Base-by-base conservation (phyloP, 2,329 filamentous ascomycete species). In the Fusarium burgessii region DNA sequence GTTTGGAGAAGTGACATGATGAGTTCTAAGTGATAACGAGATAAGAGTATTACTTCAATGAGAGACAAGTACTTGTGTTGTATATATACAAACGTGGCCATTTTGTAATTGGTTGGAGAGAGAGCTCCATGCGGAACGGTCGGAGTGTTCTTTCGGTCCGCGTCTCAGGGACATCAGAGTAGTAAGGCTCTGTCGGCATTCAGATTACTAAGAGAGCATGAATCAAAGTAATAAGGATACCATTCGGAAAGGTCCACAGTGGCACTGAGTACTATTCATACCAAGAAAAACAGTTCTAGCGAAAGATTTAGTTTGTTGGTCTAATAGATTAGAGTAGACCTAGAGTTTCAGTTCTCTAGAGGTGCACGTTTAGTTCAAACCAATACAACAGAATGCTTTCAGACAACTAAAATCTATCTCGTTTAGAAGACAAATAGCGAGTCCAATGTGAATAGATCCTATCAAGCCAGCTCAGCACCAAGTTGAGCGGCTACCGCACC, bases 201-300 rank as follows among this genome's bases (percentile, higher is more conserved):
- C 18, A 2, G 12, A 4, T 27, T 18, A n/a, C 8, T 14, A n/a
- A 29, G 5, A 29, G 5, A n/a, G 3, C 8, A 29, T 9, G 27
- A 29, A 29, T 29, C 27, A 29, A 29, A 29, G 27, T 9, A 6
- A 6, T 29, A 29, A 13, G 12, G 13, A 10, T 29, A 1, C 8
- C 6, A 9, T 10, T n/a, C 18, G 3, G 7, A 4, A 29, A 18
- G 2, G 9, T n/a, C 27, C 4, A n/a, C n/a, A n/a, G n/a, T n/a
- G n/a, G n/a, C n/a, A n/a, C n/a, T n/a, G n/a, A n/a, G n/a, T n/a
- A n/a, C n/a, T n/a, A n/a, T n/a, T n/a, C n/a, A n/a, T n/a, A n/a
- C n/a, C n/a, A n/a, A n/a, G n/a, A n/a, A n/a, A n/a, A n/a, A n/a
- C n/a, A n/a, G n/a, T n/a, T n/a, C n/a, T n/a, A n/a, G n/a, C n/a